Evolutionary conservation across 306 rosid species (phyloP).

Genomic region (Sesbania bispinosa): DNA sequence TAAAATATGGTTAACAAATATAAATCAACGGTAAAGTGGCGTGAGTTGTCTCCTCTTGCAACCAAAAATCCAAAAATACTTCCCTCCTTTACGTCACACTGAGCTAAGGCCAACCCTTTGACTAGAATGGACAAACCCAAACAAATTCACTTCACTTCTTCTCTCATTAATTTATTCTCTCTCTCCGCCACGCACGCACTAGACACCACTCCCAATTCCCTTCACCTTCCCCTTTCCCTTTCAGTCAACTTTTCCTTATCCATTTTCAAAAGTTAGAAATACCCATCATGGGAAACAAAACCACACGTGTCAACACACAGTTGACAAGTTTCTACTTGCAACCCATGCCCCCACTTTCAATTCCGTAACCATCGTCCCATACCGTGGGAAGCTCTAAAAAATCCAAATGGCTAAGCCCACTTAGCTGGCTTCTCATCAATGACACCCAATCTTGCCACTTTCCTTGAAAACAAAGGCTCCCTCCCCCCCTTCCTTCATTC

Average conservation of each 20-base stretch:
- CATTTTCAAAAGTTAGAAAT: slow-evolving; percentile 1
- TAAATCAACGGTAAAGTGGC: neutral
- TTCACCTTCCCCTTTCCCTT: slow-evolving; percentile 32
- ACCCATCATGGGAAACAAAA: neutral
- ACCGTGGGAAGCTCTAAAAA: slow-evolving; percentile 26
- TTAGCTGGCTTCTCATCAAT: slow-evolving; percentile 42
- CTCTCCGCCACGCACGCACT: neutral
- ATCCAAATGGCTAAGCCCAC: no score
- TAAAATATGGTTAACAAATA: neutral
- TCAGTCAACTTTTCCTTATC: slow-evolving; percentile 34
- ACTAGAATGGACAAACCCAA: neutral
- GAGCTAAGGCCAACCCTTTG: neutral
- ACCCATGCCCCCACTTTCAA: slow-evolving; percentile 8
- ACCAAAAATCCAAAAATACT: neutral
- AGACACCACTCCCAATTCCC: neutral
- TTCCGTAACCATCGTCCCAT: slow-evolving; percentile 30
- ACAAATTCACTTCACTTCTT: neutral
- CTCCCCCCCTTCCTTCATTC: neutral
- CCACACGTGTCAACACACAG: slow-evolving; percentile 5
- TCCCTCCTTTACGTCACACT: slow-evolving; percentile 17
- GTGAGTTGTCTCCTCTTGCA: slow-evolving; percentile 23
- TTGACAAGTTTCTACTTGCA: neutral
- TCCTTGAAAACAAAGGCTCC: slow-evolving; percentile 24
- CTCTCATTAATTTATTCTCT: no score
- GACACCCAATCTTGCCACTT: neutral